phyloP scores from a whole-genome alignment of 1,284 basidiomycete species.

The Boletus sp. region DNA sequence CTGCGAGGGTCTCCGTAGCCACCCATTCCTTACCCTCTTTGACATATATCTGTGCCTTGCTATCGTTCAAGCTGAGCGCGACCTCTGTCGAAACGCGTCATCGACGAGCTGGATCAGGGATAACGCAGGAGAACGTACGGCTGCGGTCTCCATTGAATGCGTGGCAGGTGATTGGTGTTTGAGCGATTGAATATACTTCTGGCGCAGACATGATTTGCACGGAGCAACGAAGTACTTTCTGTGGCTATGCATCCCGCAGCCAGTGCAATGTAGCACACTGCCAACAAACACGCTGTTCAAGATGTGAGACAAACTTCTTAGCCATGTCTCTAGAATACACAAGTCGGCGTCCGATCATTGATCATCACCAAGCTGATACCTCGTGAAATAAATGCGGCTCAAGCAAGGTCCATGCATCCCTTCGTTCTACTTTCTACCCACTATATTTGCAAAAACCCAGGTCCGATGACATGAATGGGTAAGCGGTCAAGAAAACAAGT shows the following conservation, averaged over 20 bases:
- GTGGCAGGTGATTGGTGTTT: conserved; percentile 85
- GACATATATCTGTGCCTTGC: conserved; percentile 82
- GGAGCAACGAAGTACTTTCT: neutral
- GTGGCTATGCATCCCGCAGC: conserved; percentile 17
- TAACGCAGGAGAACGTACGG: conserved; percentile 49
- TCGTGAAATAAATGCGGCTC: conserved; percentile 11
- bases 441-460: neutral
- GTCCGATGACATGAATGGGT: conserved; percentile 7
- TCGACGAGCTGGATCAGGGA: conserved; percentile 8
- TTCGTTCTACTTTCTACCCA: conserved; percentile 12
- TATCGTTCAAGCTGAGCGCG: conserved; percentile 88
- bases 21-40: conserved; percentile 72
- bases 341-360: no score
- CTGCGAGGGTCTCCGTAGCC: conserved; percentile 75
- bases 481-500: conserved; percentile 15
- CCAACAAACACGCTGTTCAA: no score
- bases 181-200: conserved; percentile 75
- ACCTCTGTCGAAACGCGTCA: conserved; percentile 58
- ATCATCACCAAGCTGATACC: conserved; percentile 3
- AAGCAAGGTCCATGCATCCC: conserved; percentile 9
- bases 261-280: no score
- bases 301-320: neutral
- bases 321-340: neutral
- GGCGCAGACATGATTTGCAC: conserved; percentile 58
- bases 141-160: conserved; percentile 88